These are phyloP conservation scores for Neoscytalidium dimidiatum DNA, from an alignment of 2,329 filamentous ascomycete genomes.

Conservation along the genomic window DNA sequence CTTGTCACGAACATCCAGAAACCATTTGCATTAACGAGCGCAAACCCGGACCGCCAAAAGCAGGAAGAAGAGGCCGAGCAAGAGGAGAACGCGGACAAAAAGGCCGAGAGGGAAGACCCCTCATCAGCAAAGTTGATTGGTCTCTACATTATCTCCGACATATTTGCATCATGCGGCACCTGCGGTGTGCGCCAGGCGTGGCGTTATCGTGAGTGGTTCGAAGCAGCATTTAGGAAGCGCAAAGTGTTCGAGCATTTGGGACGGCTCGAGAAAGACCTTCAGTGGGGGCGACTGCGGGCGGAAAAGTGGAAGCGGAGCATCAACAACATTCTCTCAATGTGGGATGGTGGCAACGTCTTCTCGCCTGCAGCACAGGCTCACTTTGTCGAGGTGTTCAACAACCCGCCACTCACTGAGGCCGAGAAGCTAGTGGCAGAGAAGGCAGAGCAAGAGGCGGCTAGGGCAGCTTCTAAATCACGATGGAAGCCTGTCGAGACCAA, in stretches of 20 bases:
- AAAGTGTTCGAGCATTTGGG: conserved; percentile 77
- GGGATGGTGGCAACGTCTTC: conserved; percentile 36
- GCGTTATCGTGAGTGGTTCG: conserved; percentile 82
- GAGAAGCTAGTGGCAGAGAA: conserved; percentile 26
- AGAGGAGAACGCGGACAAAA: conserved; percentile 23
- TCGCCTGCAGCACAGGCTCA: conserved; percentile 21
- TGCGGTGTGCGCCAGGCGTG: conserved; percentile 81
- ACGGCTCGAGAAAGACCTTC: conserved; percentile 67
- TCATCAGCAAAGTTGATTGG: conserved; percentile 77
- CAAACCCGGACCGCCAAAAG: conserved; percentile 60
- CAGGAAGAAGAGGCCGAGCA: conserved; percentile 33
- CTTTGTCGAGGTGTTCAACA: conserved; percentile 23
- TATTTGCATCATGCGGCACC: conserved; percentile 73
- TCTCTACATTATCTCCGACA: conserved; percentile 78
- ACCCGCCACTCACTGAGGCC: conserved; percentile 29
- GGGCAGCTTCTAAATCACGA: conserved; percentile 22
- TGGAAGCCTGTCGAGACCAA: conserved; percentile 18
- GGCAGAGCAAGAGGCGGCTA: conserved; percentile 23
- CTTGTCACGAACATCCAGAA: conserved; percentile 79
- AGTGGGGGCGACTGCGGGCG: conserved; percentile 78
- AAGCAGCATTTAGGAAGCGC: conserved; percentile 66
- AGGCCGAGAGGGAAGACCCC: conserved; percentile 57
- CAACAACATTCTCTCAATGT: conserved; percentile 35
- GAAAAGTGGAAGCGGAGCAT: conserved; percentile 50
- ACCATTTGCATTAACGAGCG: conserved; percentile 72